Base-by-base conservation (phyloP, 768 basidiomycete genomes). In the Leucosporidium yakuticum region DNA sequence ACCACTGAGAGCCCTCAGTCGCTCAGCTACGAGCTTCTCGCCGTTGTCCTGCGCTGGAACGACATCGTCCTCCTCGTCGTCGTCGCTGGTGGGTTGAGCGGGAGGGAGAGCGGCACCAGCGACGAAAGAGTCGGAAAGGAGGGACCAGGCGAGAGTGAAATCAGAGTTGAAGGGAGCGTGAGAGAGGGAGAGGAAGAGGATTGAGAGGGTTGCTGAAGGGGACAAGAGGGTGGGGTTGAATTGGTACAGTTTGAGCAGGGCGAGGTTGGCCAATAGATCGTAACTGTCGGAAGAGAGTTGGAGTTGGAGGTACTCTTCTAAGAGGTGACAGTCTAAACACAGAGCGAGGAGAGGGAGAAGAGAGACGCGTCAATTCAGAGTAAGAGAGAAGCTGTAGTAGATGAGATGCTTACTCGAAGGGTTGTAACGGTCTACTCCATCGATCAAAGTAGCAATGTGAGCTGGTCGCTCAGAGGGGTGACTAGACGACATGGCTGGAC, bases 251-350 rank as follows among this genome's bases (percentile, higher is more conserved):
- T 97, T 97, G 58, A 97, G 79, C 70, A 96, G 92, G 59, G 94
- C 94, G 50, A 97, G 83, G 80, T 98, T 97, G 36, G 95, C 91
- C 51, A 97, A 84, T 74, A 90, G 88, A 79, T 99, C 95, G 74
- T 97, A 97, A 77, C 91, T 89, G 73, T 88, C 87, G 75, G 86
- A 88, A 73, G 88, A 84, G 70, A 92, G 91, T 80, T 99, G 95
- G 78, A 91, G 88, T 27, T 90, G 91, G 68, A 98, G 86, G 81
- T 98, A 97, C 78, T 97, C 95, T 80, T 97, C 95, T 67, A 98
- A 86, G 73, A 93, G 89, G 48, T 86, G 83, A 67, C 95, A 86
- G 78, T 98, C 70, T 71, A 57, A 32, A 50, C n/a, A 39, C 17
- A 44, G 32, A 51, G 23, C n/a, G 19, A n/a, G 7, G 0, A 21